Percentiles rank a stretch among this genome's conserved stretches.
Evolutionary conservation across 176 grass and related monocot genomes (phyloP).

Genomic region (Aegilops speltoides): DNA sequence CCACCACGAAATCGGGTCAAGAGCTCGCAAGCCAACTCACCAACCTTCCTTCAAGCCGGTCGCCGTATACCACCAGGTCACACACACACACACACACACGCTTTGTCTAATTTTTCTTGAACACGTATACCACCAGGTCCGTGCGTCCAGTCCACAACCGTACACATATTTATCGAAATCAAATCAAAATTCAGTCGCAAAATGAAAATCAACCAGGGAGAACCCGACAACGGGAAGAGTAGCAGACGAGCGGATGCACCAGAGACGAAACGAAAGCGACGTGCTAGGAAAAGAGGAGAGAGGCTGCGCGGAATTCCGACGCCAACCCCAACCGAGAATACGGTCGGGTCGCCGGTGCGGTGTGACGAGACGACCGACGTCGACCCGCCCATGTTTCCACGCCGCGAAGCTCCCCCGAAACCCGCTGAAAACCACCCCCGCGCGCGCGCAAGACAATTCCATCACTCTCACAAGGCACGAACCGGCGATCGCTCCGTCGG

Average conservation of each 20-base stretch:
- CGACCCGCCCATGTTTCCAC: background rate
- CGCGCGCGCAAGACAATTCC: background rate
- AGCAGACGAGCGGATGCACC: background rate
- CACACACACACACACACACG: too few relatives aligned
- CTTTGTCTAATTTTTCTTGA: too few relatives aligned
- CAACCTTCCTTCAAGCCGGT: background rate
- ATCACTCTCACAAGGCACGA: background rate
- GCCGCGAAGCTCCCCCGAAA: constrained; percentile 26
- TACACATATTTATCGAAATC: background rate
- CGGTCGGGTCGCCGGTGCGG: background rate
- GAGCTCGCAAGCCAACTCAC: background rate
- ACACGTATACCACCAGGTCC: background rate
- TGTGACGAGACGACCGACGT: background rate
- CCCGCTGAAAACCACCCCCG: background rate
- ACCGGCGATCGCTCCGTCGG: background rate
- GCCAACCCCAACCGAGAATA: constrained; percentile 6
- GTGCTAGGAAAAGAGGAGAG: background rate
- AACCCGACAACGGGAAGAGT: background rate
- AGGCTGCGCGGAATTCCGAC: constrained; percentile 23
- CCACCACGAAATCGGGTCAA: background rate
- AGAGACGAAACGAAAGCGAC: background rate
- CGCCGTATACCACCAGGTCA: background rate
- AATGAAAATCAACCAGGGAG: background rate
- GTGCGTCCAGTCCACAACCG: background rate
- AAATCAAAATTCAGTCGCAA: background rate